A percentile compares a stretch with the other conserved stretches of the same genome.
phyloP scores from a whole-genome alignment of 805 yeast species.

The Monosporozyma yasuniensis region DNA sequence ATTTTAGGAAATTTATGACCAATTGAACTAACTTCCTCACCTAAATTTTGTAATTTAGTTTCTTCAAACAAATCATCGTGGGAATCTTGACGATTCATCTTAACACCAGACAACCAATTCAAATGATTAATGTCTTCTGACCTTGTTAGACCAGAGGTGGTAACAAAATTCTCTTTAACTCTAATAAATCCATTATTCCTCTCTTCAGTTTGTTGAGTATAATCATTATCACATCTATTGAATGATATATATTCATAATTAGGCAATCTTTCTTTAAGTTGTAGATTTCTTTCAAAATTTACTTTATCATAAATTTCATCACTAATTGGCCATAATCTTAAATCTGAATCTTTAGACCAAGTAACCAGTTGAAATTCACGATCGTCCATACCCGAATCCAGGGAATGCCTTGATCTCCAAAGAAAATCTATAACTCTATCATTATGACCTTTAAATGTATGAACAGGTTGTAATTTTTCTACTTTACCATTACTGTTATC shows the following conservation, averaged over 20 bases:
- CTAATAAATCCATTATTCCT: slow-evolving; percentile 13
- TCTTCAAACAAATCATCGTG: slow-evolving; percentile 32
- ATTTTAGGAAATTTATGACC: slow-evolving; percentile 86
- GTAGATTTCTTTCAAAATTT: slow-evolving; percentile 33
- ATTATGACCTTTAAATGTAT: slow-evolving; percentile 68
- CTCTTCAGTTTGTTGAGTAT: slow-evolving; percentile 8
- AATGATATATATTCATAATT: slow-evolving; percentile 41
- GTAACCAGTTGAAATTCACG: slow-evolving; percentile 86
- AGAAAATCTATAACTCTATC: slow-evolving; percentile 82
- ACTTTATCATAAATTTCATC: slow-evolving; percentile 42
- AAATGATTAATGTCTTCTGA: slow-evolving; percentile 52
- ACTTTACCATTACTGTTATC: slow-evolving; percentile 14
- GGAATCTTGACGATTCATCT: slow-evolving; percentile 41
- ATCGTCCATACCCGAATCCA: slow-evolving; percentile 43
- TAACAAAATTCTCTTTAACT: slow-evolving; percentile 34
- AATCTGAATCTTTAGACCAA: slow-evolving; percentile 85
- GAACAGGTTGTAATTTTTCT: slow-evolving; percentile 41
- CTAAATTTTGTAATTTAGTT: slow-evolving; percentile 51
- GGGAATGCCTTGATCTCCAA: slow-evolving; percentile 63
- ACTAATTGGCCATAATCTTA: slow-evolving; percentile 69
- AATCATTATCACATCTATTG: slow-evolving; percentile 40
- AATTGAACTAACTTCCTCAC: slow-evolving; percentile 83
- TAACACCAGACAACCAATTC: slow-evolving; percentile 89
- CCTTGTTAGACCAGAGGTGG: slow-evolving; percentile 31
- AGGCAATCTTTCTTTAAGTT: slow-evolving; percentile 32